Base-by-base conservation (phyloP, 2,329 filamentous ascomycete species). In the Daldinia sp. region DNA sequence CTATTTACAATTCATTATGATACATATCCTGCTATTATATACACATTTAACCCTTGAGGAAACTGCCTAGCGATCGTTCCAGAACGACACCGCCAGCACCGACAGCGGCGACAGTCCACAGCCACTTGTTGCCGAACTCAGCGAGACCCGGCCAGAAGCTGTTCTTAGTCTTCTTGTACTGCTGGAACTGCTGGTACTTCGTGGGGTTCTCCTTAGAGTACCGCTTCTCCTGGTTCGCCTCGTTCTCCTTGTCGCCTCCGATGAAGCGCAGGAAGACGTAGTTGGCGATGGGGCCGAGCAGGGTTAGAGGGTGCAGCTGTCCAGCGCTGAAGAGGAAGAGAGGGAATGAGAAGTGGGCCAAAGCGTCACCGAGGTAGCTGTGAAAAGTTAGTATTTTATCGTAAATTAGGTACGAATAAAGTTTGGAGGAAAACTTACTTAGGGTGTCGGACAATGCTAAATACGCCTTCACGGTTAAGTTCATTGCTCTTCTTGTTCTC, bases 381-480 rank as follows among this genome's bases (percentile, higher is more conserved):
- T 63, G 2, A 41, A 35, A 9, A 7, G 13, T 66, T 28, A 69
- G 63, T 6, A 30, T 26, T 26, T 35, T 48, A 6, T 48, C 30
- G 6, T n/a, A 20, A 2, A 42, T 13, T 1, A 15, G 35, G 35
- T 37, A 37, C 35, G 15, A 33, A 56, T 7, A 18, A 9, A 23
- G 54, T 15, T 7, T 3, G 12, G 42, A 23, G 4, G 12, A 12
- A n/a, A 41, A 79, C 85, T 76, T 80, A 89, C 87, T 89, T 89
- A 0, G 88, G 88, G 78, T 89, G 87, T 55, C 88, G 79, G 28
- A 89, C 87, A 35, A 89, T 82, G 71, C 86, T 87, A 86, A 87
- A 89, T 33, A 90, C 88, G 12, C 87, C 87, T n/a, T 86, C 82
- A 13, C 84, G 82, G 68, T 85, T 81, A 33, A 89, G 79, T 41